phyloP scores from a whole-genome alignment of 495 filamentous ascomycete species.

The Neurospora sp. region DNA sequence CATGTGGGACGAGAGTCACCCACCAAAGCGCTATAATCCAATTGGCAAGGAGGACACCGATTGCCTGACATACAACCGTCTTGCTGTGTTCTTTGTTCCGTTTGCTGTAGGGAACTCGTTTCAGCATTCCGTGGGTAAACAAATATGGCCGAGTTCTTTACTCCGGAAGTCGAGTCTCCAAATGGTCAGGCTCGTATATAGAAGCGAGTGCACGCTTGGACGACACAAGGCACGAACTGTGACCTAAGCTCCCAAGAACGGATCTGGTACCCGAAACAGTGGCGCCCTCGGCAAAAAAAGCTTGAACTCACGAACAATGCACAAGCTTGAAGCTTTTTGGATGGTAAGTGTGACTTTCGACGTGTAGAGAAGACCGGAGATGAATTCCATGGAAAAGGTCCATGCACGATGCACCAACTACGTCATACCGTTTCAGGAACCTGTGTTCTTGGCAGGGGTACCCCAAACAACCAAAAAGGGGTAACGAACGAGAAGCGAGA shows the following conservation, averaged over 20 bases:
- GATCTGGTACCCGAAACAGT: neutral
- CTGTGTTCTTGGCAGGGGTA: neutral
- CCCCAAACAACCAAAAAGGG: neutral
- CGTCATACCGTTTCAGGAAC: neutral
- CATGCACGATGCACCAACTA: neutral
- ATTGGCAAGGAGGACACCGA: neutral
- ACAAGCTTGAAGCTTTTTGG: neutral
- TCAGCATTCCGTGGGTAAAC: neutral
- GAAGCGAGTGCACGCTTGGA: neutral
- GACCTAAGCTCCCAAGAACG: neutral
- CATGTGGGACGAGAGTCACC: neutral
- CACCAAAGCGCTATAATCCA: neutral
- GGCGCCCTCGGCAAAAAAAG: neutral
- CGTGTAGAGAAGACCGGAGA: neutral
- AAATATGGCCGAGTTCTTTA: neutral
- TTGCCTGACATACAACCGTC: neutral
- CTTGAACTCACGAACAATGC: neutral
- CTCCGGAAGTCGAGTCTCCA: neutral
- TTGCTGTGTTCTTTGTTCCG: neutral
- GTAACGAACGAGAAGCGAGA: neutral
- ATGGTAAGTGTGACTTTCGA: neutral
- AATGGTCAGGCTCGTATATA: neutral
- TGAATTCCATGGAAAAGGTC: neutral
- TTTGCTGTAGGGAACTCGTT: neutral
- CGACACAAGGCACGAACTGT: neutral